Evolutionary conservation across 164 flowering plant species (phyloP).

Genomic region (Taxillus chinensis): DNA sequence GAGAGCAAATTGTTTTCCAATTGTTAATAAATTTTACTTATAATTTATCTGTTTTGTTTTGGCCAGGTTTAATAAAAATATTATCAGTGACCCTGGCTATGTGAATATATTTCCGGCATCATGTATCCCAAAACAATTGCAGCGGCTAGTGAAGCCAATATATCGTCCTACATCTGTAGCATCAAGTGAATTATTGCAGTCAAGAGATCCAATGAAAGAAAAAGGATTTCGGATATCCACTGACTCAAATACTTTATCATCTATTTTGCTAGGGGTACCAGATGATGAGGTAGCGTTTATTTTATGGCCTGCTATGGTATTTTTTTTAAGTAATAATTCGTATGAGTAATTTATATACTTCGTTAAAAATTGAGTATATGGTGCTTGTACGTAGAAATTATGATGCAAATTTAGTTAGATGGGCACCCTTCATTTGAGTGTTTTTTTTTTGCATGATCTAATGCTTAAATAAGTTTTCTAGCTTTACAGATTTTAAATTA

Average conservation of each 20-base stretch:
- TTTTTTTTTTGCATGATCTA: not conserved
- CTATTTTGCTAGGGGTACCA: slow-evolving; percentile 55
- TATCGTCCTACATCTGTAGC: slow-evolving; percentile 24
- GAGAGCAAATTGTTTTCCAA: too few relatives aligned
- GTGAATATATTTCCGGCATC: slow-evolving; percentile 82
- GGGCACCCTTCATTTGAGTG: too few relatives aligned
- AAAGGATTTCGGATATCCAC: slow-evolving; percentile 65
- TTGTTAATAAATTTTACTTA: not conserved
- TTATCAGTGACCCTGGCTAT: slow-evolving; percentile 65
- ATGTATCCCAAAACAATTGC: slow-evolving; percentile 58
- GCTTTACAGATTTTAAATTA: not conserved
- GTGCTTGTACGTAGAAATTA: too few relatives aligned
- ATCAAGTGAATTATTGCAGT: slow-evolving; percentile 13
- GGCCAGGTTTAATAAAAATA: slow-evolving; percentile 75
- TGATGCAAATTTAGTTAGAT: too few relatives aligned
- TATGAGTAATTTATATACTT: too few relatives aligned
- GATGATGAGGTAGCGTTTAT: slow-evolving; percentile 66
- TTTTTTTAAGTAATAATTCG: too few relatives aligned
- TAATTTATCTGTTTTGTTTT: slow-evolving; percentile 2
- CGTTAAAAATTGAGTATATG: too few relatives aligned
- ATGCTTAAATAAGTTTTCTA: not conserved
- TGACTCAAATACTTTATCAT: slow-evolving; percentile 39
- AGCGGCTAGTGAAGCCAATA: slow-evolving; percentile 52
- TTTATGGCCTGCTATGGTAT: not conserved
- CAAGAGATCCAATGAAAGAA: slow-evolving; percentile 27